These are phyloP conservation scores for Boeremia lycopersici DNA, from an alignment of 2,329 filamentous ascomycete species.

Conservation along the genomic window DNA sequence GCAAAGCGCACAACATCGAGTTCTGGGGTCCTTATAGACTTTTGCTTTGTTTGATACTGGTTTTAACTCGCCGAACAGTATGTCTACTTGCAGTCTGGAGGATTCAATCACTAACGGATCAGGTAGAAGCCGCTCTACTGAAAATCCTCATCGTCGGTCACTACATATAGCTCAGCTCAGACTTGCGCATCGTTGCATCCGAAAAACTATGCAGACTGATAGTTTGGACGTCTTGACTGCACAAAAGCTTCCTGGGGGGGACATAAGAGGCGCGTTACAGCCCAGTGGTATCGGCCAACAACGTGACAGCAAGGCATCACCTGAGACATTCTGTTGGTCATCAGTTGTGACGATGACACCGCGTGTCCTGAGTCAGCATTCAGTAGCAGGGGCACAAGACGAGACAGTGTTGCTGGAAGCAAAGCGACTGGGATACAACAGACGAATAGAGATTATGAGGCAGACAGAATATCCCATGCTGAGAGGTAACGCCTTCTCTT, in stretches of 20 bases:
- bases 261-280: constrained; percentile 3
- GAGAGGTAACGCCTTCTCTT: constrained; percentile 15
- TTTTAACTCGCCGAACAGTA: constrained; percentile 3
- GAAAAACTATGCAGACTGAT: constrained; percentile 2
- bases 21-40: neutral
- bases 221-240: neutral
- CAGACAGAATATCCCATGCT: constrained; percentile 36
- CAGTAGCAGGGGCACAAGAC: neutral
- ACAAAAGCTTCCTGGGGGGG: neutral
- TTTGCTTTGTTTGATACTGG: neutral
- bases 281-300: neutral
- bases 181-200: neutral
- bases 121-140: constrained; percentile 4
- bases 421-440: constrained; percentile 20
- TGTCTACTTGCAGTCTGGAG: neutral
- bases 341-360: constrained; percentile 1
- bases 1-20: neutral
- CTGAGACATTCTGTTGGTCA: neutral
- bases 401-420: neutral
- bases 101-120: neutral
- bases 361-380: neutral
- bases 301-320: neutral
- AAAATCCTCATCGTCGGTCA: neutral
- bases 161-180: constrained; percentile 1
- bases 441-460: constrained; percentile 18